Evolutionary conservation across 1,284 basidiomycete species (phyloP).

Genomic region (Papiliotrema nemorosa): DNA sequence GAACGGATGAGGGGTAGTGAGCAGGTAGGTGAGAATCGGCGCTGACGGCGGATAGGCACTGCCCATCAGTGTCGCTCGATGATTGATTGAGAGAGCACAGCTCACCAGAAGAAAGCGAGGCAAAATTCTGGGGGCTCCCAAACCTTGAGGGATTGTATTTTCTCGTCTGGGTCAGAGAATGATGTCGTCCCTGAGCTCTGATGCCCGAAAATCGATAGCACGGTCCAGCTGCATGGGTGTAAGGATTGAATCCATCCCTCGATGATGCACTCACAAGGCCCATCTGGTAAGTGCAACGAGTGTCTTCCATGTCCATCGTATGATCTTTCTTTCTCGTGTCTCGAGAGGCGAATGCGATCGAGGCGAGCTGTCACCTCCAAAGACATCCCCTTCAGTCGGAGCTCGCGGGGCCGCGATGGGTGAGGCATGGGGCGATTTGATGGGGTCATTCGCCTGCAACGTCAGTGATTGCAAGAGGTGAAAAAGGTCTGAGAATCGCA

Average conservation of each 20-base stretch:
- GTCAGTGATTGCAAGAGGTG: not conserved
- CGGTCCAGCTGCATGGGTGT: constrained; percentile 15
- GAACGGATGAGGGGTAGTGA: constrained; percentile 36
- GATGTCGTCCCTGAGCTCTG: constrained; percentile 3
- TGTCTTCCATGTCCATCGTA: constrained; percentile 1
- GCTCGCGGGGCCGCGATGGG: constrained; percentile 27
- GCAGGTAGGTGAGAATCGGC: constrained; percentile 35
- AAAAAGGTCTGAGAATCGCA: constrained; percentile 11
- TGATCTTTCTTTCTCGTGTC: constrained; percentile 1
- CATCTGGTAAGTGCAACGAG: constrained; percentile 20
- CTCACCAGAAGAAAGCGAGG: constrained; percentile 48
- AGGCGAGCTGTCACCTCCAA: constrained; percentile 3
- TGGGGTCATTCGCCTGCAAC: constrained; percentile 25
- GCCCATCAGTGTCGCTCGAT: not conserved
- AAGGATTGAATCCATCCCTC: constrained; percentile 5
- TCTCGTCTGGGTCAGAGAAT: constrained; percentile 15
- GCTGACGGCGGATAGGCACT: constrained; percentile 41
- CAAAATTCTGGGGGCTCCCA: constrained; percentile 50
- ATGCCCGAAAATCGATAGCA: constrained; percentile 31
- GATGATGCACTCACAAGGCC: constrained; percentile 20
- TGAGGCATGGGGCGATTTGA: constrained; percentile 38
- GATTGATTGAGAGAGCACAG: constrained; percentile 2
- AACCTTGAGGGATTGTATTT: constrained; percentile 42
- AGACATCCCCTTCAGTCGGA: constrained; percentile 12
- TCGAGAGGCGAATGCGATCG: not conserved